These are phyloP conservation scores for Lithocarpus polystachyus DNA, from an alignment of 306 rosid species.

Conservation along the genomic window DNA sequence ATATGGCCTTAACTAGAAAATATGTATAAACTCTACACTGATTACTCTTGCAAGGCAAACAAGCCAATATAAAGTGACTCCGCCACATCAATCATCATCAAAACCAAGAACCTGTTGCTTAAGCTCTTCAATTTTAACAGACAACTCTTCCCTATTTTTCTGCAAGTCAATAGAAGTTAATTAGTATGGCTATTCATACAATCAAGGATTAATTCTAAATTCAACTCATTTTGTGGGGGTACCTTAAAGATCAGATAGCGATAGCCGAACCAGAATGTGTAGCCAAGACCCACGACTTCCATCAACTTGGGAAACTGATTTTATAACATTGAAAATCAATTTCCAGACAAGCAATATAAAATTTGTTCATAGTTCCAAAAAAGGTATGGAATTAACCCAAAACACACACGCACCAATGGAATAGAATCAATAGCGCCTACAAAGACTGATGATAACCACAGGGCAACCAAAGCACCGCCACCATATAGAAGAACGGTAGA, in stretches of 20 bases:
- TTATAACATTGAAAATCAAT: conserved; percentile 6
- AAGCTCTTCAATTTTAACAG: conserved; percentile 58
- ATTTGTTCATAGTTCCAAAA: background rate
- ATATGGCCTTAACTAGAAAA: conserved; percentile 6
- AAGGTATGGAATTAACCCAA: background rate
- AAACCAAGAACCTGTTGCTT: conserved; percentile 72
- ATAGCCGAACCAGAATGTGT: conserved; percentile 70
- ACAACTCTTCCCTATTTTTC: conserved; percentile 78
- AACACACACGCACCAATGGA: conserved; percentile 58
- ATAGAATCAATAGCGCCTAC: conserved; percentile 80
- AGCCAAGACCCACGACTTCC: conserved; percentile 84
- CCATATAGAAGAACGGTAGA: conserved; percentile 45
- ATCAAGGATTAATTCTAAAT: no score
- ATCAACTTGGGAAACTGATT: conserved; percentile 79
- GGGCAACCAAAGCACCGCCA: conserved; percentile 36
- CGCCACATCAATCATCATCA: conserved; percentile 30
- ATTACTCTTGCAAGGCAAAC: background rate
- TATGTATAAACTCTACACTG: conserved; percentile 35
- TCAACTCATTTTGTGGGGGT: background rate
- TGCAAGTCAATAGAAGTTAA: conserved; percentile 33
- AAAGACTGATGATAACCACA: conserved; percentile 74
- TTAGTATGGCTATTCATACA: background rate
- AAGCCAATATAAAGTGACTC: background rate
- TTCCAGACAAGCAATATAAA: background rate
- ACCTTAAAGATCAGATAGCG: conserved; percentile 93